Evolutionary conservation across 1,284 basidiomycete genomes (phyloP), one percentile per base, ranked within the genome.

Genomic region (Ganoderma lingzhi): DNA sequence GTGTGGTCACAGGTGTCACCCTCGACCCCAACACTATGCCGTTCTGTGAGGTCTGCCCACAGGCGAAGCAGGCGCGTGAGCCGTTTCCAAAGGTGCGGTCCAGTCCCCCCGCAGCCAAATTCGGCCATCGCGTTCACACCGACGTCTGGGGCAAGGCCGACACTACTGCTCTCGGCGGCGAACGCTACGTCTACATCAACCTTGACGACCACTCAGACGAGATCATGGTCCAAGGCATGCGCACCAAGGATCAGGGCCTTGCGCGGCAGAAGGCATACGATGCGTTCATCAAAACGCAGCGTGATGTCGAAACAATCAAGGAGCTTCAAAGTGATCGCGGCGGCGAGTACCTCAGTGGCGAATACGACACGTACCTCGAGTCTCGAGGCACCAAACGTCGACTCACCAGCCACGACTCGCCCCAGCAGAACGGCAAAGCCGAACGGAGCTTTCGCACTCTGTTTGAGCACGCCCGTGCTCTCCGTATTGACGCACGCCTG

Each of bases 71-170:
- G 23, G 23, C 23, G 23, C 23, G 23, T 23, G 23, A 23, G 23
- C 23, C 23, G 23, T 23, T 23, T 23, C 23, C 23, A 23, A 23
- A 23, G 23, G 23, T 23, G 23, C 23, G 23, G 23, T 23, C 23
- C 23, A 23, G 23, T 23, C 23, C 23, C 23, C 23, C 23, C 23
- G 23, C 23, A 23, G 23, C 23, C 23, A 23, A 23, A 23, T 23
- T 23, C 23, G 23, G 23, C 23, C 23, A 23, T 23, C 23, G 23
- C 23, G 23, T 23, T 23, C 23, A 23, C 23, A 23, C 23, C 23
- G 82, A 85, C 65, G 44, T 82, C 5, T 84, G 82, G 83, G 83
- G 82, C n/a, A 78, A 79, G 35, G 66, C 83, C 2, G 69, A 65
- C 2, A 71, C 77, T 1, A 58, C 71, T 61, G 78, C 79, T 1